A percentile compares a stretch with the other conserved stretches of the same genome.
Conservation (phyloP, 2,329 filamentous ascomycete genomes). For the Cryphonectria parasitica region DNA sequence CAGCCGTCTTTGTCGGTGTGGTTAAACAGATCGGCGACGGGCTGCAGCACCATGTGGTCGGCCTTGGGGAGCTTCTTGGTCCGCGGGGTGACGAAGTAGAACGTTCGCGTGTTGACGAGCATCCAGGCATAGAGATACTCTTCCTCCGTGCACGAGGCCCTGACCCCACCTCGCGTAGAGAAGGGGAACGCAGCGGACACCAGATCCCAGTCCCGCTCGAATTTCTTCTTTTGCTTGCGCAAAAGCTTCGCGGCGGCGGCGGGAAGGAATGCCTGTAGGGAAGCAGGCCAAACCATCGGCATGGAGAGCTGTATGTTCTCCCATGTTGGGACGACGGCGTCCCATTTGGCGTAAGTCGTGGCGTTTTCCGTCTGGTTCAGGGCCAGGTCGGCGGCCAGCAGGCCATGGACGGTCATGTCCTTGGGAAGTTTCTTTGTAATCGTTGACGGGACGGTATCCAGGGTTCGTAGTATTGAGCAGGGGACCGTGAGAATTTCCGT, state of each 20-base stretch:
- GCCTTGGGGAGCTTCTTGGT: constrained; percentile 48
- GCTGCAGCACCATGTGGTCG: constrained; percentile 71
- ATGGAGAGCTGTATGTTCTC: constrained; percentile 57
- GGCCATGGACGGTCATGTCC: constrained; percentile 67
- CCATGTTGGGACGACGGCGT: constrained; percentile 66
- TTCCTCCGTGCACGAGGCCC: constrained; percentile 30
- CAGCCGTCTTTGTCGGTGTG: constrained; percentile 53
- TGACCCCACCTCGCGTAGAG: constrained; percentile 33
- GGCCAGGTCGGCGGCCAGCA: constrained; percentile 71
- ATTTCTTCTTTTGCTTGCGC: constrained; percentile 52
- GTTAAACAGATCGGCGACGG: constrained; percentile 75
- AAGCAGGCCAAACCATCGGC: constrained; percentile 53
- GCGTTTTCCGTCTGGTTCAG: constrained; percentile 51
- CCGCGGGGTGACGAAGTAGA: constrained; percentile 57
- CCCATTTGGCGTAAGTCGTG: constrained; percentile 60
- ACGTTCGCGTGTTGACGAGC: constrained; percentile 65
- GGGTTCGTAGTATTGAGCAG: constrained; percentile 63
- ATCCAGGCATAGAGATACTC: constrained; percentile 61
- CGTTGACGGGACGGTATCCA: constrained; percentile 59
- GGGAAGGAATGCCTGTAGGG: constrained; percentile 53
- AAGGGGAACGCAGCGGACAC: constrained; percentile 39
- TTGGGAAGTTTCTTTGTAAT: constrained; percentile 57
- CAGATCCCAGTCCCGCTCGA: constrained; percentile 46
- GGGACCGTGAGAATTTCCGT: constrained; percentile 53
- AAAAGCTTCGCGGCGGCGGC: constrained; percentile 50